Evolutionary conservation across 1,139 yeast genomes (phyloP).

Genomic region (Pichia sp.): DNA sequence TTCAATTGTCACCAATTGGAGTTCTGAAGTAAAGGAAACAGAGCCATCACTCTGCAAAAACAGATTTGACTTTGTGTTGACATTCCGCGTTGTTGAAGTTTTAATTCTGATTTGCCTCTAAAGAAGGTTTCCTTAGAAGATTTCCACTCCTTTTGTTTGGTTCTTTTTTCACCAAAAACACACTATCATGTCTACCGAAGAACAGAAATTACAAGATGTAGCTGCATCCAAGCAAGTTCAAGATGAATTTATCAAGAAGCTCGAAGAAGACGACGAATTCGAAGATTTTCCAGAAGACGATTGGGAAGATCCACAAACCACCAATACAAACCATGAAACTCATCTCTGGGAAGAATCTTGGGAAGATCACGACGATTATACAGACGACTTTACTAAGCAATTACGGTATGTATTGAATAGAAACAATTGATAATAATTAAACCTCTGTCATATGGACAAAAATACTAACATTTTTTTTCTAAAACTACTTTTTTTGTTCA

Average conservation of each 20-base stretch:
- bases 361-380: constrained; percentile 86
- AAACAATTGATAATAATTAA: not conserved
- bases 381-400: constrained; percentile 68
- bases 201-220: not conserved
- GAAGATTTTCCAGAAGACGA: constrained; percentile 90
- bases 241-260: constrained; percentile 43
- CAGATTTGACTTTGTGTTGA: not conserved
- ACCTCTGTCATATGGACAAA: not conserved
- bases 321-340: constrained; percentile 37
- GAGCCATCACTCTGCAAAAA: not conserved
- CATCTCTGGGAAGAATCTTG: constrained; percentile 92
- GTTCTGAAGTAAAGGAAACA: not conserved
- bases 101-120: not conserved
- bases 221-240: constrained; percentile 17
- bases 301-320: constrained; percentile 46
- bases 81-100: not conserved
- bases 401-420: constrained; percentile 35
- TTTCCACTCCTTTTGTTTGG: not conserved
- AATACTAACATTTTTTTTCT: constrained; percentile 10
- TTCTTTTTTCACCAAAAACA: not conserved
- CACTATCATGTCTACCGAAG: constrained; percentile 1
- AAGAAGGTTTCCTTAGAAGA: no score
- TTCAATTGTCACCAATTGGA: not conserved
- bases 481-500: not conserved
- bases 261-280: constrained; percentile 91